Percentiles rank a stretch among this genome's conserved stretches.
Evolutionary conservation across 2,329 filamentous ascomycete species (phyloP).

Genomic region (Fusarium subglutinans): DNA sequence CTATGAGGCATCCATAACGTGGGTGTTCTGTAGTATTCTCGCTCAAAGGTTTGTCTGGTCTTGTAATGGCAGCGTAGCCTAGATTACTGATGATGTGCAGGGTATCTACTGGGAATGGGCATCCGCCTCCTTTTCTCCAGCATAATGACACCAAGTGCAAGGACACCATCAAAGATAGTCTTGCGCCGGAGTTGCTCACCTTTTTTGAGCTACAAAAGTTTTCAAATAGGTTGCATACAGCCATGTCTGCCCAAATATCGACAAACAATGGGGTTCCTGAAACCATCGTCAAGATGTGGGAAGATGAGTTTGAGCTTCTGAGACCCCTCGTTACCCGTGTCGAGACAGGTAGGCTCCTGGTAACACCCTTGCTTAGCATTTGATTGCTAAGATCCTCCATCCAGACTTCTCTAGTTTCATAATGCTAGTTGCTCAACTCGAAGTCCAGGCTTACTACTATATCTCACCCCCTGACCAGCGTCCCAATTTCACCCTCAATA

Average conservation of each 20-base stretch:
- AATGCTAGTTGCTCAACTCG: constrained; percentile 59
- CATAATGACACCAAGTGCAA: constrained; percentile 57
- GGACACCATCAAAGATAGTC: constrained; percentile 50
- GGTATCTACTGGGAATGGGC: constrained; percentile 54
- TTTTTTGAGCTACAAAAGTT: constrained; percentile 62
- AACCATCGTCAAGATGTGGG: constrained; percentile 57
- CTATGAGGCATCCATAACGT: constrained; percentile 62
- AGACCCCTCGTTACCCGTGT: constrained; percentile 56
- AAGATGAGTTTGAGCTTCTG: constrained; percentile 62
- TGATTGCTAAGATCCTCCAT: neutral
- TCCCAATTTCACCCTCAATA: constrained; percentile 53
- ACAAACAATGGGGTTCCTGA: constrained; percentile 58
- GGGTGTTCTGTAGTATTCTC: constrained; percentile 63
- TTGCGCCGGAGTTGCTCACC: constrained; percentile 55
- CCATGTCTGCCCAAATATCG: constrained; percentile 58
- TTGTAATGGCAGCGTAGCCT: neutral
- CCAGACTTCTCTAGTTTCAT: constrained; percentile 60
- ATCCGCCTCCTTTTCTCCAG: constrained; percentile 61
- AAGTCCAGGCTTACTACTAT: constrained; percentile 64
- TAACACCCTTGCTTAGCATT: neutral
- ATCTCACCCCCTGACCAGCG: constrained; percentile 53
- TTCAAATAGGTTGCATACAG: constrained; percentile 58
- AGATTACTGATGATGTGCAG: constrained; percentile 20
- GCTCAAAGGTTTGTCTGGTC: constrained; percentile 54
- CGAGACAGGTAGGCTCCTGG: constrained; percentile 53